These are phyloP conservation scores for Trametes versicolor DNA, from an alignment of 1,284 basidiomycete species.

Conservation along the genomic window DNA sequence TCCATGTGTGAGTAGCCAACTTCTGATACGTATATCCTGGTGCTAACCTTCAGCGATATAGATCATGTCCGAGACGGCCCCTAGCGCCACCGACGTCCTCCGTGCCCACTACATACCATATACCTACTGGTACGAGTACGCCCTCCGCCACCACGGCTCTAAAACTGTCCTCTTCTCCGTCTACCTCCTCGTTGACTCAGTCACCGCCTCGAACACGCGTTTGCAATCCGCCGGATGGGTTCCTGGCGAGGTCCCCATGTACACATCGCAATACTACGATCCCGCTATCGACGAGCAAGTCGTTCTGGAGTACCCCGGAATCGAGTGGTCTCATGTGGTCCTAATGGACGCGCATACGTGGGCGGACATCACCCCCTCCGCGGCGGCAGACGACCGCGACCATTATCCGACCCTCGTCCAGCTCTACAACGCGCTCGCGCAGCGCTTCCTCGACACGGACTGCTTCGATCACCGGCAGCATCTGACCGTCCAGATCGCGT, in stretches of 20 bases:
- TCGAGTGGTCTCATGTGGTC: slow-evolving; percentile 1
- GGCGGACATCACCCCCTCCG: slow-evolving; percentile 7
- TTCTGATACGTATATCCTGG: neutral
- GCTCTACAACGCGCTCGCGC: slow-evolving; percentile 18
- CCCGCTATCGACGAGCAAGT: slow-evolving; percentile 16
- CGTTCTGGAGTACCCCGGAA: slow-evolving; percentile 4
- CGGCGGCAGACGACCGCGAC: slow-evolving; percentile 1
- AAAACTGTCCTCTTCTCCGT: slow-evolving; percentile 17
- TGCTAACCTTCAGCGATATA: neutral
- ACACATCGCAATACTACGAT: slow-evolving; percentile 12
- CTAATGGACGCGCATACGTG: slow-evolving; percentile 11
- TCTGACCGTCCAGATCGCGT: neutral
- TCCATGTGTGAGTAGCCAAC: neutral
- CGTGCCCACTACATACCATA: slow-evolving; percentile 13
- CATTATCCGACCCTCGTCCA: slow-evolving; percentile 16
- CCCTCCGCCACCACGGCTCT: slow-evolving; percentile 19
- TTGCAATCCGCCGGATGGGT: slow-evolving; percentile 14
- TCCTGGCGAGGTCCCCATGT: neutral
- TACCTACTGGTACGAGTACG: slow-evolving; percentile 23
- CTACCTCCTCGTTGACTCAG: slow-evolving; percentile 20
- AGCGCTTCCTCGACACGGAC: slow-evolving; percentile 1
- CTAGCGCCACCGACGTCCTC: slow-evolving; percentile 1
- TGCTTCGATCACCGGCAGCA: neutral
- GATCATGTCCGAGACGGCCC: neutral
- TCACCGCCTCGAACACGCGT: neutral